Percentiles rank a stretch among this genome's conserved stretches.
Conservation (phyloP, 2,329 filamentous ascomycete genomes). For the Cercospora beticola region DNA sequence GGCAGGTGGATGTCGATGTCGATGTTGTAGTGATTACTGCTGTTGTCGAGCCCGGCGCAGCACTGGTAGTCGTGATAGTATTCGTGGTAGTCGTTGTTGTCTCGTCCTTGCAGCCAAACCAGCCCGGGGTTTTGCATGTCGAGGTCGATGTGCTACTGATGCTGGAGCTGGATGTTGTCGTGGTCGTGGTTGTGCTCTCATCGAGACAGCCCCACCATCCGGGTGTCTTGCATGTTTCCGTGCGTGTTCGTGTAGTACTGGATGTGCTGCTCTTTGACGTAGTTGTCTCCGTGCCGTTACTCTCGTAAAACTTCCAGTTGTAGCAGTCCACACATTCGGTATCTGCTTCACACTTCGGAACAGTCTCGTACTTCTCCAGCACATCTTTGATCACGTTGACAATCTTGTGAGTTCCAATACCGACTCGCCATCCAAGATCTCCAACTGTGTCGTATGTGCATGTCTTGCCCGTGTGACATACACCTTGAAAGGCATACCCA, state of each 20-base stretch:
- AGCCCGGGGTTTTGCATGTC: slow-evolving; percentile 63
- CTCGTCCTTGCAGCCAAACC: slow-evolving; percentile 65
- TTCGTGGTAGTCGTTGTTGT: slow-evolving; percentile 42
- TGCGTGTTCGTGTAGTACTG: slow-evolving; percentile 65
- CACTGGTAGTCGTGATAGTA: slow-evolving; percentile 28
- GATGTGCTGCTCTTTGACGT: slow-evolving; percentile 55
- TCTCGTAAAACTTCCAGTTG: slow-evolving; percentile 92
- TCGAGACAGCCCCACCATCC: slow-evolving; percentile 90
- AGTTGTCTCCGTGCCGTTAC: slow-evolving; percentile 80
- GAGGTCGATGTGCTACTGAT: slow-evolving; percentile 46
- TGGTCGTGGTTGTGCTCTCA: slow-evolving; percentile 47
- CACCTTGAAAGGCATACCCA: slow-evolving; percentile 88
- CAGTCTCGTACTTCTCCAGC: slow-evolving; percentile 75
- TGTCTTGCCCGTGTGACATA: slow-evolving; percentile 85
- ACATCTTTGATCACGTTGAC: slow-evolving; percentile 84
- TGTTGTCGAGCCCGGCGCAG: slow-evolving; percentile 28
- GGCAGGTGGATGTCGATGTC: slow-evolving; percentile 73
- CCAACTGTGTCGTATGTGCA: slow-evolving; percentile 91
- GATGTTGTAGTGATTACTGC: slow-evolving; percentile 48
- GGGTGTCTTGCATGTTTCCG: slow-evolving; percentile 84
- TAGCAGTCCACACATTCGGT: slow-evolving; percentile 82
- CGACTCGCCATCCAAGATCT: slow-evolving; percentile 89
- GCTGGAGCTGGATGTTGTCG: slow-evolving; percentile 41
- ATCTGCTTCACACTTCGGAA: slow-evolving; percentile 73
- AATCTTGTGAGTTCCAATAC: slow-evolving; percentile 88